A percentile compares a stretch with the other conserved stretches of the same genome.
phyloP scores from a whole-genome alignment of 2,329 filamentous ascomycete genomes.

The Hypoxylon sp. region DNA sequence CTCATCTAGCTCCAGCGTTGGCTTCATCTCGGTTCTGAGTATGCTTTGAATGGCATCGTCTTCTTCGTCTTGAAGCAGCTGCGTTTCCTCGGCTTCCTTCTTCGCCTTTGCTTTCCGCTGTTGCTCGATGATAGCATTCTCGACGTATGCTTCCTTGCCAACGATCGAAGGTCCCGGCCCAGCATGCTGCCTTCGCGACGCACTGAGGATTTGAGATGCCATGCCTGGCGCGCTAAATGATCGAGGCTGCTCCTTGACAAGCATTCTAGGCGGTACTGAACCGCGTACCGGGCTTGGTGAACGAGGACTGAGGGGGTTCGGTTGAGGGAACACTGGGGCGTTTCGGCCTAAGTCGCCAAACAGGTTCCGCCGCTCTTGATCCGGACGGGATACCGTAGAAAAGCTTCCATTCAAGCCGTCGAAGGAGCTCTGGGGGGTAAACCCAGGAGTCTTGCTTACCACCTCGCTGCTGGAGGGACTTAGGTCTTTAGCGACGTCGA shows the following conservation, averaged over 20 bases:
- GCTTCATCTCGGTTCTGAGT: conserved; percentile 66
- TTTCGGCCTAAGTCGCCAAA: conserved; percentile 64
- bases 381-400: conserved; percentile 56
- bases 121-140: conserved; percentile 59
- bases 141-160: conserved; percentile 49
- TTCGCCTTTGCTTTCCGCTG: conserved; percentile 61
- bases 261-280: conserved; percentile 59
- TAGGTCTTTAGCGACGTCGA: conserved; percentile 70
- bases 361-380: conserved; percentile 54
- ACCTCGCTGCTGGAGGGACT: conserved; percentile 60
- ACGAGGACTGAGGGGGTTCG: conserved; percentile 66
- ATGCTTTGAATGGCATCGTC: conserved; percentile 72
- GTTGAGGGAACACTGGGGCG: conserved; percentile 62
- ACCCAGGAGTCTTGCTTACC: conserved; percentile 57
- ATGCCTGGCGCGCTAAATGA: conserved; percentile 69
- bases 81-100: conserved; percentile 64
- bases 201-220: conserved; percentile 61
- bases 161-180: conserved; percentile 51
- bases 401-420: conserved; percentile 56
- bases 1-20: conserved; percentile 69
- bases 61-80: conserved; percentile 70
- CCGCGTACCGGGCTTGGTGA: conserved; percentile 76
- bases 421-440: conserved; percentile 68
- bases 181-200: conserved; percentile 49
- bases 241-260: conserved; percentile 59